Base-by-base conservation (phyloP, 148 eudicot species). In the Nepenthes mirabilis region DNA sequence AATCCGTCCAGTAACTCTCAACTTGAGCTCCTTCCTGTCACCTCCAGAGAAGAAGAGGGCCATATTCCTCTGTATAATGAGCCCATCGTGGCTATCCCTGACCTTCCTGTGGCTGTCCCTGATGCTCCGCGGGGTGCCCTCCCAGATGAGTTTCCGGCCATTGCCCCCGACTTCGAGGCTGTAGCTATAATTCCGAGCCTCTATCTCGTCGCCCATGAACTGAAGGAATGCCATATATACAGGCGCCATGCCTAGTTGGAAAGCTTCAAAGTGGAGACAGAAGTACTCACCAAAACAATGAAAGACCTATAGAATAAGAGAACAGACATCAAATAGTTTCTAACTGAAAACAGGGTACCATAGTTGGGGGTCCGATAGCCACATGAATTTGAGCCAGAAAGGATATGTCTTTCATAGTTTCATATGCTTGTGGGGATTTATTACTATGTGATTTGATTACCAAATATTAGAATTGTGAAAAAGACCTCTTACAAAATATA, bases 241-340 rank as follows among this genome's bases (percentile, higher is more conserved):
- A 43, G 95, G 91, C 4, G 91, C 95, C 88, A 87, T 80, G 4
- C 95, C 90, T 1, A 87, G 88, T 66, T 87, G 95, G 52, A 87
- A 84, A 7, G 95, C 95, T 76, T 87, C 95, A 14, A 87, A 87
- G 68, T 87, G 95, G 63, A 87, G 95, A 68, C 95, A 87, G 63
- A 87, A 87, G 60, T 84, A 87, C 72, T 84, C 84, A 37, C 95
- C 95, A 55, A 82, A 87, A 57, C 95, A 87, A 71, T 87, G 83
- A 70, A 87, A 87, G 47, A 87, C 95, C 95, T 87, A 75, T 34
- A 43, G 47, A 69, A 35, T 33, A 35, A 33, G 11, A 68, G 35
- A 23, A 47, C 8, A 48, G 47, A 11, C 14, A 52, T 23, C 23
- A 23, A 23, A 23, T 23, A 23, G 23, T 23, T 23, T 23, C 23